Base-by-base conservation (phyloP, 2,329 filamentous ascomycete genomes). In the Aspergillus pseudoviridinutans region DNA sequence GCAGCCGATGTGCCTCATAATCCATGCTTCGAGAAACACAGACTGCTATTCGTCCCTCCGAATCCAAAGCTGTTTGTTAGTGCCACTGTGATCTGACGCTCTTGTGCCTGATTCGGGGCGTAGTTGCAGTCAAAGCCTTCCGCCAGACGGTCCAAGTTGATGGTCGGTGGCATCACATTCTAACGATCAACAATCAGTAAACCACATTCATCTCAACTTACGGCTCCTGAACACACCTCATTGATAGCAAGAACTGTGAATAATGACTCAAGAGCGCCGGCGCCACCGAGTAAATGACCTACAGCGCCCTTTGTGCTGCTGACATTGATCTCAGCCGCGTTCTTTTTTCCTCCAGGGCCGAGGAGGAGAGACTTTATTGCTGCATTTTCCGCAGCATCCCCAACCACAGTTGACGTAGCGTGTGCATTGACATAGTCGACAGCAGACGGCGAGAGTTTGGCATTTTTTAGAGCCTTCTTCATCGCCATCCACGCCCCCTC, bases 1-100 rank as follows among this genome's bases (percentile, higher is more conserved):
- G 12, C 5, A 50, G 50, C 51, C 44, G 25, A 32, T 46, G 2
- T 49, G 42, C 35, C 9, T 54, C 47, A 62, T 54, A 59, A 51
- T 54, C 52, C 55, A 53, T 65, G 66, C 54, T 64, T 68, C 4
- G 71, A 65, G 67, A 97, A 93, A 53, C 92, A 92, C 41, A 99
- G 78, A 54, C 87, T 92, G 46, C 93, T 92, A 77, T 99, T 99
- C 1, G 93, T 97, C 17, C 94, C 94, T 10, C 94, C 94, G 77
- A 99, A 99, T 0, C 94, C 94, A 76, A 99, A 99, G 71, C 93
- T 97, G 69, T 99, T 99, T 3, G 91, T 94, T 57, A 99, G 67
- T 4, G 90, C 90, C 24, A 93, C 87, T 57, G 85, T 78, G 10
- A 97, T 84, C 2, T 80, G 71, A 63, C 85, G 87, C 53, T 88